Evolutionary conservation across 805 yeast species (phyloP), one percentile per base, ranked within the genome.

Genomic region (Wickerhamiella dianesei): DNA sequence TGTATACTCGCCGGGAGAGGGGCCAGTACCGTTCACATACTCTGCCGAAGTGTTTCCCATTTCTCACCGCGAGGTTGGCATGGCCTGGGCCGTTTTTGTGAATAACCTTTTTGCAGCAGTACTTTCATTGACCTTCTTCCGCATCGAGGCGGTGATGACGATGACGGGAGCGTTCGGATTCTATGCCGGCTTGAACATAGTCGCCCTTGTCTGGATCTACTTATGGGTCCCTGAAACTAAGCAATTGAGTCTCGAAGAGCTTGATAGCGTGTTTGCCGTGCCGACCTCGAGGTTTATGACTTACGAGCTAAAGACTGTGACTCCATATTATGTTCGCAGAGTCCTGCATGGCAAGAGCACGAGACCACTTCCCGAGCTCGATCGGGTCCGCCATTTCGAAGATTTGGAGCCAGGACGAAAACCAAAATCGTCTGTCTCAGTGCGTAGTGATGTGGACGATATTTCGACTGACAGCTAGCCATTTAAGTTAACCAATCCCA

Each of bases 101-200:
- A 52, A 56, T 43, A 73, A 76, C 76, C 68, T 72, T 53, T 73
- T 72, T 61, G 71, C 71, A 54, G 75, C 77, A 54, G 67, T 77
- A 40, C 66, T 79, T 50, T 77, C 89, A 14, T 70, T 83, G 52
- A 78, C 92, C 4, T 79, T 92, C 92, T 89, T 94, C 21, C 68
- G 82, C 19, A 63, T 85, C 60, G 62, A 73, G 48, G 70, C 64
- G 41, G 77, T 80, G 0, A 78, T 84, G 65, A 77, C 75, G 48
- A 74, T 85, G 2, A 84, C 80, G 54, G 95, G 95, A 64, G 92
- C 94, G 2, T 84, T 82, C 60, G 87, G 92, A 12, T 84, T 78
- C 73, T 84, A 83, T 59, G 94, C 92, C 2, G 94, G 80, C n/a
- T 82, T 89, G 87, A 83, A 84, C 61, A 55, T 83, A 56, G 84